A percentile compares a stretch with the other conserved stretches of the same genome.
phyloP scores from a whole-genome alignment of 1,284 basidiomycete genomes.

The Meripilus lineatus region DNA sequence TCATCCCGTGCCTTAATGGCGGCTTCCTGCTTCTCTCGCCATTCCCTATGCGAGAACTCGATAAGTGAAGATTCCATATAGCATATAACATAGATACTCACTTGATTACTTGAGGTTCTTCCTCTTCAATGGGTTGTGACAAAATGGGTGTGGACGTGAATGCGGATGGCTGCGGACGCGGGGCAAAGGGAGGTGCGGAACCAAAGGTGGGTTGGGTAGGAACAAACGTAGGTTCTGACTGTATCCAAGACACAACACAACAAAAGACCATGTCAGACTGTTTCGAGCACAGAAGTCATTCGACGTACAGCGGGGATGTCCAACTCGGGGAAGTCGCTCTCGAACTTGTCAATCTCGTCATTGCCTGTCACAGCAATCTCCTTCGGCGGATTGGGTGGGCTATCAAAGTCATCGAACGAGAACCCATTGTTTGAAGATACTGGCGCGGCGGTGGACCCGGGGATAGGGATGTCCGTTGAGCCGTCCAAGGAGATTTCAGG shows the following conservation, averaged over 20 bases:
- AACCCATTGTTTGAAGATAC: slow-evolving; percentile 39
- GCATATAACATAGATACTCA: slow-evolving; percentile 30
- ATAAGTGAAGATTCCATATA: slow-evolving; percentile 3
- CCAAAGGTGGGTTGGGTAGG: slow-evolving; percentile 38
- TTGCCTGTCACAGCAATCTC: slow-evolving; percentile 81
- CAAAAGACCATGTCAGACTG: too few relatives aligned
- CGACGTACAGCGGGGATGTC: slow-evolving; percentile 51
- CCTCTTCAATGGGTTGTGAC: slow-evolving; percentile 65
- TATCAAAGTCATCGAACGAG: slow-evolving; percentile 62
- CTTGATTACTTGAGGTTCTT: slow-evolving; percentile 89
- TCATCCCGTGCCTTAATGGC: slow-evolving; percentile 84
- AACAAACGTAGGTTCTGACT: slow-evolving; percentile 11
- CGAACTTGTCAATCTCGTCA: slow-evolving; percentile 87
- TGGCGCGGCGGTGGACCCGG: slow-evolving; percentile 28
- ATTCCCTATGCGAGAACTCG: slow-evolving; percentile 48
- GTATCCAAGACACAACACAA: too few relatives aligned
- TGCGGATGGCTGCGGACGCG: slow-evolving; percentile 65
- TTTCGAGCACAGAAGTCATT: neutral
- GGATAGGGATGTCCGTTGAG: slow-evolving; percentile 43
- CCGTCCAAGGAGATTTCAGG: slow-evolving; percentile 79
- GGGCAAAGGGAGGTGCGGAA: slow-evolving; percentile 56
- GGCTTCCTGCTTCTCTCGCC: slow-evolving; percentile 84
- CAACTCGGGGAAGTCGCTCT: slow-evolving; percentile 89
- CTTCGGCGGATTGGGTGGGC: slow-evolving; percentile 35
- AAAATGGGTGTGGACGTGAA: slow-evolving; percentile 70